Base-by-base conservation (phyloP, 148 eudicot species). In the Drosera capensis region DNA sequence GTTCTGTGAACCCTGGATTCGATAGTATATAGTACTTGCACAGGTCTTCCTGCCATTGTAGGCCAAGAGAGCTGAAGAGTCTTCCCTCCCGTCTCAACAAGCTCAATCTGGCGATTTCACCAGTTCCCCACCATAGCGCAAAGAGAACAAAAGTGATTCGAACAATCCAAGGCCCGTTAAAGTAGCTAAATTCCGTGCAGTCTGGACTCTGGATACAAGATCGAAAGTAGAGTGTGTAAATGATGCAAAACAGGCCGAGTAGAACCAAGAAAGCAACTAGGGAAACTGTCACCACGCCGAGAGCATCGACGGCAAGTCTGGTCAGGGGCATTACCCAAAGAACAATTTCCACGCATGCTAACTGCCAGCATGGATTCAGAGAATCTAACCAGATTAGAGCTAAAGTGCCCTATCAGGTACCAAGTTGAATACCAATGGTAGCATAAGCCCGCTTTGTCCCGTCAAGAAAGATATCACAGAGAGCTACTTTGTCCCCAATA, bases 291-390 rank as follows among this genome's bases (percentile, higher is more conserved):
- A 81, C 80, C 82, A 78, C 95, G 62, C 99, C 88, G 37, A 90
- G 95, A 72, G 88, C 95, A 81, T 90, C 95, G 77, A 69, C 87
- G 75, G 73, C 69, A 65, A 70, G 67, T 68, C 72, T 90, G 68
- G 93, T 68, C 74, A 62, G 82, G 95, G 87, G 99, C 99, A 90
- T 90, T 81, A 90, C 85, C 92, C 88, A 74, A 80, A 73, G 54
- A 67, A 81, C 78, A 64, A 55, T 60, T 75, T 73, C 82, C 95
- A 85, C 79, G 88, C 97, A 90, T 90, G 88, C 95, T 84, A 86
- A 80, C 78, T 54, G 68, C 74, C 82, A 81, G 99, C 94, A 80
- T 83, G 82, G 92, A 83, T 73, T 58, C 77, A 53, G 55, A 52
- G 69, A 68, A 59, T 23, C 29, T 58, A 54, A 58, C 67, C 61